Conservation (phyloP, 2,329 filamentous ascomycete genomes). For the Orbilia brochopaga region DNA sequence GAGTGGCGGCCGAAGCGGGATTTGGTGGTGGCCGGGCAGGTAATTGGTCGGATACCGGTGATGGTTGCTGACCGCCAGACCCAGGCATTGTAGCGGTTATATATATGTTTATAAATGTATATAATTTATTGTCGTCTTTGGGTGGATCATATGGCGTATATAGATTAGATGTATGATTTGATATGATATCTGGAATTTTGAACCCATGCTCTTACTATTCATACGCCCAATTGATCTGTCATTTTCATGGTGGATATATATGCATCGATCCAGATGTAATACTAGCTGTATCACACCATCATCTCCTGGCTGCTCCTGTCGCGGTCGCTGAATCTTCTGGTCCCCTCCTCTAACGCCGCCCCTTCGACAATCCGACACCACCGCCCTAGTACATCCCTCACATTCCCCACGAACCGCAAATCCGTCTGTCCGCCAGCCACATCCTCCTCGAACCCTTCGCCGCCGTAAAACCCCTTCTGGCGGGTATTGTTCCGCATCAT, state of each 20-base stretch:
- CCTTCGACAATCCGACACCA: conserved; percentile 27
- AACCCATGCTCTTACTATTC: no score
- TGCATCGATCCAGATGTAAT: neutral
- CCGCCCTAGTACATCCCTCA: conserved; percentile 28
- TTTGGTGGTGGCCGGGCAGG: conserved; percentile 20
- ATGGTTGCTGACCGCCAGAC: conserved; percentile 12
- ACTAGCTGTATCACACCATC: conserved; percentile 16
- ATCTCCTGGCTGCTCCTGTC: conserved; percentile 22
- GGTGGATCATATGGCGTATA: no score
- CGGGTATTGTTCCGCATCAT: conserved; percentile 49
- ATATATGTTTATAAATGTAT: neutral
- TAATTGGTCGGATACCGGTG: conserved; percentile 22
- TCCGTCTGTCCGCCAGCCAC: conserved; percentile 9
- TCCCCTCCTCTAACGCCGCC: conserved; percentile 1
- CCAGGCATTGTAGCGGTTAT: conserved; percentile 4
- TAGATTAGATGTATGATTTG: no score
- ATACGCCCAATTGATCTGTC: no score
- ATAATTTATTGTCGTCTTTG: conserved; percentile 7
- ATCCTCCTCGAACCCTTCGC: conserved; percentile 42
- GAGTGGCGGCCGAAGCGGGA: conserved; percentile 47
- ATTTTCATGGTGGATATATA: no score
- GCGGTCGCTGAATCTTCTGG: neutral
- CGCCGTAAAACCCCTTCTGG: conserved; percentile 37
- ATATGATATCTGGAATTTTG: no score
- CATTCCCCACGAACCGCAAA: conserved; percentile 35